Conservation (phyloP, 2,329 filamentous ascomycete species). For the Dactylellina cionopaga region DNA sequence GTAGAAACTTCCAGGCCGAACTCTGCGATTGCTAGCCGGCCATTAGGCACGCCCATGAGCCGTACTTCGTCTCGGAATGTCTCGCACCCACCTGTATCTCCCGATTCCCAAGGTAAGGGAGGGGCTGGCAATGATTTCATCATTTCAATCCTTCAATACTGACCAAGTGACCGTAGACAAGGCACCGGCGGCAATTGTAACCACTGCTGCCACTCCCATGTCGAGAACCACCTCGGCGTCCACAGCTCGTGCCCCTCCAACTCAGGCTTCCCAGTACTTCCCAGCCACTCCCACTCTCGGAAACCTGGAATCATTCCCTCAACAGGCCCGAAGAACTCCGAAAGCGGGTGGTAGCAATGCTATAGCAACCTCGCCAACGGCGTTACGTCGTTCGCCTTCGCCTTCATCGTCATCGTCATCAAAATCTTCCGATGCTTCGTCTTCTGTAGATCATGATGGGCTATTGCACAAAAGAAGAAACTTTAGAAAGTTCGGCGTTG, state of each 20-base stretch:
- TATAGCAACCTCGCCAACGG: slow-evolving; percentile 49
- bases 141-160: neutral
- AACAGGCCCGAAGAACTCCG: slow-evolving; percentile 47
- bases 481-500: slow-evolving; percentile 39
- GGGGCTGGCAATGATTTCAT: neutral
- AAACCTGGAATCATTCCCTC: slow-evolving; percentile 28
- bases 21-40: slow-evolving; percentile 41
- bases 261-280: slow-evolving; percentile 53
- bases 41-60: slow-evolving; percentile 45
- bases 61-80: slow-evolving; percentile 49
- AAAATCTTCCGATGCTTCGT: slow-evolving; percentile 26
- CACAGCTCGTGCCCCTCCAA: slow-evolving; percentile 47
- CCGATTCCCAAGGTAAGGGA: slow-evolving; percentile 45
- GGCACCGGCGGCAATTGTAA: slow-evolving; percentile 8
- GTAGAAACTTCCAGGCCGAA: slow-evolving; percentile 34
- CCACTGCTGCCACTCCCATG: slow-evolving; percentile 28
- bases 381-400: slow-evolving; percentile 34
- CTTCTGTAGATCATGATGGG: slow-evolving; percentile 31
- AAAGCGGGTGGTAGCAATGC: slow-evolving; percentile 52
- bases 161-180: slow-evolving; percentile 25
- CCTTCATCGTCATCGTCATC: slow-evolving; percentile 31
- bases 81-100: slow-evolving; percentile 32
- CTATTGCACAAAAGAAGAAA: slow-evolving; percentile 32
- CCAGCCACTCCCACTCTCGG: slow-evolving; percentile 51
- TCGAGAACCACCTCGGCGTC: slow-evolving; percentile 43